phyloP scores from a whole-genome alignment of 352 stramenopile species.

The Pythium utonaiense region DNA sequence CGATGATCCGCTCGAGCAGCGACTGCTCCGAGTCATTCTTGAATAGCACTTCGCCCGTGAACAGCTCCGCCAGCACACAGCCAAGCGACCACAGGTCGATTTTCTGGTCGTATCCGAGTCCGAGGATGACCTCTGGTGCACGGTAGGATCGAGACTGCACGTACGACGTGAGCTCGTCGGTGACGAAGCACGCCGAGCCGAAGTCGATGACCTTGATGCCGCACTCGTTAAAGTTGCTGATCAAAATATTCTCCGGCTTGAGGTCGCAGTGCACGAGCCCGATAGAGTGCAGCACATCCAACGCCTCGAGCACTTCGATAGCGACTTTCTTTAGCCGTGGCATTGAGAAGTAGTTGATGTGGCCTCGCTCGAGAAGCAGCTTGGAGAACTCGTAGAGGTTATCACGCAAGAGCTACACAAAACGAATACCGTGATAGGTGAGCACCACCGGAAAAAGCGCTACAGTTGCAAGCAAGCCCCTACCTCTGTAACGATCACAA shows the following conservation, averaged over 20 bases:
- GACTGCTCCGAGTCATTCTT: slow-evolving; percentile 86
- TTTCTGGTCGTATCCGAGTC: slow-evolving; percentile 85
- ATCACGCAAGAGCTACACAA: slow-evolving; percentile 85
- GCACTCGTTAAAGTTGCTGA: slow-evolving; percentile 87
- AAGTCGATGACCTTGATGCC: slow-evolving; percentile 98
- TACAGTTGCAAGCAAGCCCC: too few relatives aligned
- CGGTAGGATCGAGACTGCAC: slow-evolving; percentile 98
- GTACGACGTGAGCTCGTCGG: slow-evolving; percentile 95
- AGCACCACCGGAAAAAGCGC: too few relatives aligned
- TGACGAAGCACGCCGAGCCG: slow-evolving; percentile 94
- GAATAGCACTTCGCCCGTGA: slow-evolving; percentile 87
- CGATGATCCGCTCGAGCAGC: slow-evolving; percentile 91
- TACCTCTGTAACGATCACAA: slow-evolving; percentile 97
- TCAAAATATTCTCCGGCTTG: slow-evolving; percentile 98
- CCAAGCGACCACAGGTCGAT: slow-evolving; percentile 91
- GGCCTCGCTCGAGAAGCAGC: slow-evolving; percentile 59
- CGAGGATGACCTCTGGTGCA: slow-evolving; percentile 96
- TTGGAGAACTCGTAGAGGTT: slow-evolving; percentile 99
- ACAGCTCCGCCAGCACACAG: slow-evolving; percentile 86
- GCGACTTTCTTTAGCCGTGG: slow-evolving; percentile 91
- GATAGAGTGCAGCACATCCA: slow-evolving; percentile 87
- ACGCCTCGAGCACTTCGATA: slow-evolving; percentile 92
- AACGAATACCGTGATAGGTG: too few relatives aligned
- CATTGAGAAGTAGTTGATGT: slow-evolving; percentile 95
- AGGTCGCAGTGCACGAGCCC: slow-evolving; percentile 98